phyloP scores from a whole-genome alignment of 2,329 filamentous ascomycete genomes.

The Stenocarpella maydis region DNA sequence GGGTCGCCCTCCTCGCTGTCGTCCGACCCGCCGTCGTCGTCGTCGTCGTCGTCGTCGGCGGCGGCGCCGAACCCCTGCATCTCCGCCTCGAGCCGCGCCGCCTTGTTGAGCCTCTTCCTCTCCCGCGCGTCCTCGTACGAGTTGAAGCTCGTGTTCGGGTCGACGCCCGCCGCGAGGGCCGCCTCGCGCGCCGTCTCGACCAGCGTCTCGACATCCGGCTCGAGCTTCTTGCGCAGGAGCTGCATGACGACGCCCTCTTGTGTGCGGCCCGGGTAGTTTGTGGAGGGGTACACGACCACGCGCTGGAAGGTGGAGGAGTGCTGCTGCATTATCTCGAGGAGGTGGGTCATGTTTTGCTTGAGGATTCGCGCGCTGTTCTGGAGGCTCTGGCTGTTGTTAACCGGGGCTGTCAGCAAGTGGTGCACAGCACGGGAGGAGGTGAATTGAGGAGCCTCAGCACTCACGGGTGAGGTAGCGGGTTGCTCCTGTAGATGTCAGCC shows the following conservation, averaged over 20 bases:
- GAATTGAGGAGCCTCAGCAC: conserved; percentile 36
- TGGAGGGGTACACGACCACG: conserved; percentile 78
- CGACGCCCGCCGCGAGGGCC: conserved; percentile 46
- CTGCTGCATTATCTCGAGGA: conserved; percentile 71
- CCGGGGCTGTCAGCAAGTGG: not conserved
- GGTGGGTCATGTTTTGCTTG: conserved; percentile 72
- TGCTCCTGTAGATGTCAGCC: conserved; percentile 65
- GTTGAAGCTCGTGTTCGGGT: conserved; percentile 40
- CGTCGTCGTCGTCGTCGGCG: conserved; percentile 38
- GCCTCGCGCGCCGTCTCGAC: conserved; percentile 69
- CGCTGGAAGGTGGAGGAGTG: conserved; percentile 73
- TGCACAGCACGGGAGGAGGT: not conserved
- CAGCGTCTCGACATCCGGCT: conserved; percentile 78
- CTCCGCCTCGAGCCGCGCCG: conserved; percentile 40
- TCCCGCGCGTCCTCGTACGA: conserved; percentile 63
- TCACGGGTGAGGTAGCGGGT: conserved; percentile 74
- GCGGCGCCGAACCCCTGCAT: conserved; percentile 52
- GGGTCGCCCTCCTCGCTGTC: conserved; percentile 51
- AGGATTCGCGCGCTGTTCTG: conserved; percentile 77
- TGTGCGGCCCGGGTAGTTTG: conserved; percentile 75
- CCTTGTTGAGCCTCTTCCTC: conserved; percentile 43
- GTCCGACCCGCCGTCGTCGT: conserved; percentile 41
- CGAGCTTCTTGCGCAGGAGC: conserved; percentile 83
- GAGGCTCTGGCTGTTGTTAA: conserved; percentile 66
- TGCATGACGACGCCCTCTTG: conserved; percentile 72